Percentiles rank a stretch among this genome's conserved stretches.
Evolutionary conservation across 106 monocot species (phyloP).

Genomic region (Acorus gramineus): DNA sequence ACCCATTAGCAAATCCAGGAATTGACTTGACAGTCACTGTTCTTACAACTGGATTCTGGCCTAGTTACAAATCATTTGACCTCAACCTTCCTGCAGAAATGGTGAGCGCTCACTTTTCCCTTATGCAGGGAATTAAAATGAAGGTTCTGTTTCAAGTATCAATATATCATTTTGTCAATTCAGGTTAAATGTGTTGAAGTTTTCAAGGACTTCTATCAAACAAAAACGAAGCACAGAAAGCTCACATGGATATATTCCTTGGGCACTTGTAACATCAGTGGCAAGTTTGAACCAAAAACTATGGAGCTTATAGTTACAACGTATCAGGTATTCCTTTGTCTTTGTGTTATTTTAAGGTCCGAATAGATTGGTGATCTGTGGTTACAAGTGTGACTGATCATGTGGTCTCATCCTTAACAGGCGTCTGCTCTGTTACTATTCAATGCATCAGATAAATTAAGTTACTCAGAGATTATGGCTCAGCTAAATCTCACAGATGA

Average conservation of each 20-base stretch:
- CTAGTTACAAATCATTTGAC: too few relatives aligned
- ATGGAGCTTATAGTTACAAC: slow-evolving; percentile 30
- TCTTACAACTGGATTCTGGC: too few relatives aligned
- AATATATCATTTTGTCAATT: not conserved
- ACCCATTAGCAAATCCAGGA: too few relatives aligned
- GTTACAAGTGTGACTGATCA: too few relatives aligned
- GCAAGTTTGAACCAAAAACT: too few relatives aligned
- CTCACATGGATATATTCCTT: slow-evolving; percentile 74
- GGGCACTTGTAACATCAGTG: not conserved
- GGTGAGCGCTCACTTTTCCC: too few relatives aligned
- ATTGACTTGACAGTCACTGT: too few relatives aligned
- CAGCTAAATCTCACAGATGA: slow-evolving; percentile 68
- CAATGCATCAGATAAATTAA: slow-evolving; percentile 65
- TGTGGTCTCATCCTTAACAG: slow-evolving; percentile 9
- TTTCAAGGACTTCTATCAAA: too few relatives aligned
- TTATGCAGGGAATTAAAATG: too few relatives aligned
- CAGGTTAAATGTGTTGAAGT: slow-evolving; percentile 29
- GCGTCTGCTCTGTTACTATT: slow-evolving; percentile 67
- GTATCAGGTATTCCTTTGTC: slow-evolving; percentile 23
- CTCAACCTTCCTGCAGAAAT: too few relatives aligned
- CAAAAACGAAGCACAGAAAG: slow-evolving; percentile 18
- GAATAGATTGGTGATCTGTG: too few relatives aligned
- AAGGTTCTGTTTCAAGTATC: not conserved
- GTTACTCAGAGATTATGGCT: slow-evolving; percentile 71
- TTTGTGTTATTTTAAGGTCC: too few relatives aligned